Percentiles rank a stretch among this genome's conserved stretches.
These are phyloP conservation scores for Myxozyma vanderwaltii DNA, from an alignment of 805 yeast species.

Conservation along the genomic window DNA sequence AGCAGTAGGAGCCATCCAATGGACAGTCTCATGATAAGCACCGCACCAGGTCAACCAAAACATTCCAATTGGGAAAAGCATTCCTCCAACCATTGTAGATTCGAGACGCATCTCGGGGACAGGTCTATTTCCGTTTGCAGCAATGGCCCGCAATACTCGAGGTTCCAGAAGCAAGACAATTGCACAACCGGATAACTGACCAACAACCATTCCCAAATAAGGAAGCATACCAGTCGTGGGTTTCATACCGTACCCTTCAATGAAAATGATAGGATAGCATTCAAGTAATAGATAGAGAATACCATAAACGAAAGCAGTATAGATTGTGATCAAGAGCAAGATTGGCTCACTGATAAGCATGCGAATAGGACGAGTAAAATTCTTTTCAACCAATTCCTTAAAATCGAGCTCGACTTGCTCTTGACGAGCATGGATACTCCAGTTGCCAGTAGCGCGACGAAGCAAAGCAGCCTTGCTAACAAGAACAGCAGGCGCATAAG, in stretches of 20 bases:
- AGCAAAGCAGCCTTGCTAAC: slow-evolving; percentile 62
- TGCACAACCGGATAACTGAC: slow-evolving; percentile 61
- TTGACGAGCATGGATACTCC: slow-evolving; percentile 81
- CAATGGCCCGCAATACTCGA: slow-evolving; percentile 52
- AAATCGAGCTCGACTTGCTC: slow-evolving; percentile 61
- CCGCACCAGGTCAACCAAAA: slow-evolving; percentile 92
- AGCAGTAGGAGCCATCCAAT: slow-evolving; percentile 72
- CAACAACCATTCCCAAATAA: slow-evolving; percentile 72
- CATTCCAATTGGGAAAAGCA: slow-evolving; percentile 74
- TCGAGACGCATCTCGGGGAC: slow-evolving; percentile 81
- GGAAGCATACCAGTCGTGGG: slow-evolving; percentile 74
- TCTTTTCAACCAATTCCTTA: slow-evolving; percentile 62
- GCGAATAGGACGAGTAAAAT: slow-evolving; percentile 64
- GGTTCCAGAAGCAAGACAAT: slow-evolving; percentile 59
- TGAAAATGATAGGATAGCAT: slow-evolving; percentile 75
- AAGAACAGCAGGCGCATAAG: slow-evolving; percentile 70
- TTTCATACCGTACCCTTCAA: slow-evolving; percentile 58
- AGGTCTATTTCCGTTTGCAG: slow-evolving; percentile 57
- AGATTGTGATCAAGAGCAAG: slow-evolving; percentile 61
- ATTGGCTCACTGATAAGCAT: slow-evolving; percentile 76
- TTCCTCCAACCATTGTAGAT: slow-evolving; percentile 71
- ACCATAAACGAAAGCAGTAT: slow-evolving; percentile 80
- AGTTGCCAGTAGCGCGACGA: slow-evolving; percentile 70
- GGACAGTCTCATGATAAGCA: slow-evolving; percentile 65
- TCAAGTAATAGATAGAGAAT: slow-evolving; percentile 71